Evolutionary conservation across 2,329 filamentous ascomycete genomes (phyloP).

Genomic region (Blastomyces gilchristii): DNA sequence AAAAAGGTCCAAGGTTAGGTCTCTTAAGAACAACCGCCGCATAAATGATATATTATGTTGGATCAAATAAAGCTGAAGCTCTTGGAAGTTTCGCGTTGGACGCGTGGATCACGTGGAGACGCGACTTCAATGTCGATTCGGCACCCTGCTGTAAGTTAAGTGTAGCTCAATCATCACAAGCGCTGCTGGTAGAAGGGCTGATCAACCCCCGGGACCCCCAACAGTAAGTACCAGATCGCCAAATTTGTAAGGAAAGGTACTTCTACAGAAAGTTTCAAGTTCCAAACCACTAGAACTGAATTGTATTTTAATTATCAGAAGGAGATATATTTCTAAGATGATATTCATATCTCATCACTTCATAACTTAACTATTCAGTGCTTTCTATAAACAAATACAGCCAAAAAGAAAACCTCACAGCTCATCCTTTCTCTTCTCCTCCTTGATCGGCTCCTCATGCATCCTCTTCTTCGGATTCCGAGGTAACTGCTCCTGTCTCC

Average conservation of each 20-base stretch:
- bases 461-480: constrained; percentile 41
- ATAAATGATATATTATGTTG: background rate
- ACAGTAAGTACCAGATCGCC: background rate
- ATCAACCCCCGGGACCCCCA: no score
- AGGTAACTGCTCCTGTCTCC: constrained; percentile 30
- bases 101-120: constrained; percentile 7
- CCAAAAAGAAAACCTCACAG: constrained; percentile 7
- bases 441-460: constrained; percentile 34
- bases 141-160: background rate
- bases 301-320: background rate
- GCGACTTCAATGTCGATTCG: background rate
- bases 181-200: no score
- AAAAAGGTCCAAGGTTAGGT: background rate
- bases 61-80: background rate
- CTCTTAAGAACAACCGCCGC: background rate
- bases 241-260: background rate
- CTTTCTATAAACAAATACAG: background rate
- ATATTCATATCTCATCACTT: background rate
- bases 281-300: no score
- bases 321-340: background rate
- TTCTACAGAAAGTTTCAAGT: background rate
- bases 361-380: background rate
- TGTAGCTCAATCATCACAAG: no score
- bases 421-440: constrained; percentile 17
- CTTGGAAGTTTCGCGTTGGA: background rate